Evolutionary conservation across 306 rosid species (phyloP).

Genomic region (Casuarina glauca): DNA sequence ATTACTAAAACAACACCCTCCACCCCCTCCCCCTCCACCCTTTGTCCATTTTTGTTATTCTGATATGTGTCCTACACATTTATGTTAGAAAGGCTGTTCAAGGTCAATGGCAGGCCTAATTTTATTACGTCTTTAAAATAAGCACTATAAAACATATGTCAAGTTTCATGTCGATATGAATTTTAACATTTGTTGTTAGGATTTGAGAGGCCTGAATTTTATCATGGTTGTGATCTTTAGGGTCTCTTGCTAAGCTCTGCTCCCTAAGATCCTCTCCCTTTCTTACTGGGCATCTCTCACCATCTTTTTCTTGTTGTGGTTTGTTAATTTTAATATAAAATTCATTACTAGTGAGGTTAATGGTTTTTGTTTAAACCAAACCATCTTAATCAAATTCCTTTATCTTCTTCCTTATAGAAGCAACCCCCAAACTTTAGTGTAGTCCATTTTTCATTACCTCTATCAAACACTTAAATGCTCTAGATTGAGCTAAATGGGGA

Average conservation of each 20-base stretch:
- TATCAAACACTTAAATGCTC: neutral
- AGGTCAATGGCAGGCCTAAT: constrained; percentile 86
- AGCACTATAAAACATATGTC: constrained; percentile 80
- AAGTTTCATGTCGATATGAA: constrained; percentile 96
- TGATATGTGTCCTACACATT: constrained; percentile 17
- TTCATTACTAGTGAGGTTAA: neutral
- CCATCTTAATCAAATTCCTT: neutral
- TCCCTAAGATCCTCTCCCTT: constrained; percentile 13
- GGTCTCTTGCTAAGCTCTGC: constrained; percentile 75
- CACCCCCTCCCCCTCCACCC: neutral
- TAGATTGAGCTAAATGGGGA: neutral
- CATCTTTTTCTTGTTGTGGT: neutral
- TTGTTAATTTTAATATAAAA: neutral
- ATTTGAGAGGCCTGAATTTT: constrained; percentile 93
- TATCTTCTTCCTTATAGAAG: neutral
- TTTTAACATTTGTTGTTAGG: constrained; percentile 97
- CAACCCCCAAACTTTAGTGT: neutral
- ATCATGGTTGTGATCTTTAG: constrained; percentile 79
- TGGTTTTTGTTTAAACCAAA: neutral
- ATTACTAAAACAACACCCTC: too few relatives aligned
- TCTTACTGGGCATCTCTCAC: neutral
- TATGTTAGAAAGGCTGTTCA: constrained; percentile 65
- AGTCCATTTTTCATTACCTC: neutral
- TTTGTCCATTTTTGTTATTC: constrained; percentile 14
- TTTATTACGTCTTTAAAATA: constrained; percentile 83